Base-by-base conservation (phyloP, 768 basidiomycete species). In the Artomyces pyxidatus region DNA sequence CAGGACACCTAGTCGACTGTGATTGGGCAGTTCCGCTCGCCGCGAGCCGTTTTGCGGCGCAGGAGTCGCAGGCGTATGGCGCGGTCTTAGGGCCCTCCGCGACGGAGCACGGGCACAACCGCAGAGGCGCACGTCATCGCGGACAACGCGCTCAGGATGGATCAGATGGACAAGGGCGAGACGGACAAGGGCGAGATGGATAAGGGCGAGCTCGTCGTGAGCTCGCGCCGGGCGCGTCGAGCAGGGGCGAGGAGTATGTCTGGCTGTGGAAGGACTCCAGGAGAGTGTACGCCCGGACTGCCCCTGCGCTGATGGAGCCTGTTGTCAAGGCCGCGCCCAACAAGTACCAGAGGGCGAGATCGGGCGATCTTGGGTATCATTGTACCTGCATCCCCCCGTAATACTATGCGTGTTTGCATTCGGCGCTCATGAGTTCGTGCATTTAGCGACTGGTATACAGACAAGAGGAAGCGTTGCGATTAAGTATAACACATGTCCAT, bases 11-110 rank as follows among this genome's bases (percentile, higher is more conserved):
- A 99, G 64, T 73, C 76, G 2, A 68, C 72, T 9, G 85, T 90
- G 25, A 74, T 93, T 8, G 74, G 80, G 5, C 90, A 98, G 65
- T 99, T 93, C 69, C 86, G 89, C 40, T 72, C 89, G 16, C 74
- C 98, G 32, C 83, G 93, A 30, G 83, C 91, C 30, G 85, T 3
- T 79, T 89, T 45, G 93, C 95, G 17, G 77, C 74, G 16, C 69
- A 82, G 58, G 91, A 98, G 67, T 91, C 93, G 11, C 73, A 85
- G 57, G 65, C 77, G 6, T 75, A 85, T 59, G 93, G 93, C 32
- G 80, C 79, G 14, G 61, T 68, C 29, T 88, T 88, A 59, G 69
- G 64, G 2, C 71, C 71, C 10, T 77, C 76, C 14, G 81, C 82
- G 67, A 75, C 84, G 27, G 74, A 83, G 57, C 71, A 71, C 49